phyloP scores from a whole-genome alignment of 2,329 filamentous ascomycete species.

The Colletotrichum costaricense region DNA sequence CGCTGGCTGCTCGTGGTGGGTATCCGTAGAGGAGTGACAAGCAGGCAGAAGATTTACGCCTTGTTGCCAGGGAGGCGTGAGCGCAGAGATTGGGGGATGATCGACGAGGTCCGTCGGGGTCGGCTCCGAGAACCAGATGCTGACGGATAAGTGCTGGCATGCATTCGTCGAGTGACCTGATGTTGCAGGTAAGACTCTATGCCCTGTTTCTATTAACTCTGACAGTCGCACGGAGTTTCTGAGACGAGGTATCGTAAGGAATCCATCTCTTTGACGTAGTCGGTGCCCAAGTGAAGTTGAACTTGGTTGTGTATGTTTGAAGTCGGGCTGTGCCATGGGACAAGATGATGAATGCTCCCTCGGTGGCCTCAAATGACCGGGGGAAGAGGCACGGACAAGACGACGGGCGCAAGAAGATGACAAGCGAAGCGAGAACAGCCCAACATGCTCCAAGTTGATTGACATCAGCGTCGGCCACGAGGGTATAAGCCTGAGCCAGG shows the following conservation, averaged over 20 bases:
- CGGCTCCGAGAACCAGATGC: conserved; percentile 27
- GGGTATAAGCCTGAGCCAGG: background rate
- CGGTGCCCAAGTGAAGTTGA: background rate
- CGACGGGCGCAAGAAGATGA: background rate
- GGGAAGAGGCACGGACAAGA: background rate
- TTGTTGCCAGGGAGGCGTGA: conserved; percentile 8
- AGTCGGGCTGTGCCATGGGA: background rate
- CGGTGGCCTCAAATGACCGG: background rate
- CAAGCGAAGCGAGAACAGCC: background rate
- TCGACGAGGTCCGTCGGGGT: conserved; percentile 13
- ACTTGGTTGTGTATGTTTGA: background rate
- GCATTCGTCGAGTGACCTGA: too few species aligned
- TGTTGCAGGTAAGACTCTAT: background rate
- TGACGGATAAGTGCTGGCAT: conserved; percentile 2
- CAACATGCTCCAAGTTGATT: background rate
- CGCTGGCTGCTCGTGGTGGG: background rate
- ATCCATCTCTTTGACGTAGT: background rate
- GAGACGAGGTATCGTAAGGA: conserved; percentile 2
- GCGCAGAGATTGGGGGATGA: background rate
- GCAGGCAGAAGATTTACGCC: background rate
- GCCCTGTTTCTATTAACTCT: background rate
- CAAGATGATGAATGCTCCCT: background rate
- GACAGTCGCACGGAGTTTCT: background rate
- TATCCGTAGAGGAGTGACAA: background rate
- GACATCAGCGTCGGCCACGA: background rate